Percentiles rank a stretch among this genome's conserved stretches.
phyloP scores from a whole-genome alignment of 2,329 filamentous ascomycete genomes.

The Huntiella decipiens region DNA sequence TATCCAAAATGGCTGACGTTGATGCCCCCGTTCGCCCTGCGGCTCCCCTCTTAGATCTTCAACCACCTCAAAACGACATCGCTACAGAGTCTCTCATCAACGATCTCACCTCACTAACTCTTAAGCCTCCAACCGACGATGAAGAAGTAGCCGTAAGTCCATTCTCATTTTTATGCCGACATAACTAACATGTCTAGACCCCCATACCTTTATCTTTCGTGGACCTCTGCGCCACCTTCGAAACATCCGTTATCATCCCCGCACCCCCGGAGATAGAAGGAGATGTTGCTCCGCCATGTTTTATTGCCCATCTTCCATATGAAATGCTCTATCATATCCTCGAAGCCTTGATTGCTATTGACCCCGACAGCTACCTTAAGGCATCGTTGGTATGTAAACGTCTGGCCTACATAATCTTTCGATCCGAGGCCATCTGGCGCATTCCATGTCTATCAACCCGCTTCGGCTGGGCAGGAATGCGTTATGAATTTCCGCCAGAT shows the following conservation, averaged over 20 bases:
- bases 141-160: no score
- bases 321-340: constrained; percentile 74
- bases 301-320: constrained; percentile 56
- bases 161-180: no score
- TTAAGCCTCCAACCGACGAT: no score
- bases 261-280: constrained; percentile 52
- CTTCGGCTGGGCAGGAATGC: constrained; percentile 69
- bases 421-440: constrained; percentile 77
- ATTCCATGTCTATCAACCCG: constrained; percentile 48
- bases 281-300: constrained; percentile 56
- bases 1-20: no score
- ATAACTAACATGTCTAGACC: constrained; percentile 15
- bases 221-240: constrained; percentile 61
- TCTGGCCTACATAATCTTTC: constrained; percentile 65
- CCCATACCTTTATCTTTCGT: constrained; percentile 28
- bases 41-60: no score
- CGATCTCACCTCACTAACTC: no score
- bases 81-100: no score
- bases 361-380: constrained; percentile 59
- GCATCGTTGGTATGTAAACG: constrained; percentile 70
- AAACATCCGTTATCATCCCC: constrained; percentile 46
- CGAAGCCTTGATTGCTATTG: constrained; percentile 47
- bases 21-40: no score
- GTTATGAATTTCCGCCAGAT: constrained; percentile 42
- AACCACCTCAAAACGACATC: no score